These are phyloP conservation scores for Patellifolia procumbens DNA, from an alignment of 179 eudicot genomes.

Conservation along the genomic window DNA sequence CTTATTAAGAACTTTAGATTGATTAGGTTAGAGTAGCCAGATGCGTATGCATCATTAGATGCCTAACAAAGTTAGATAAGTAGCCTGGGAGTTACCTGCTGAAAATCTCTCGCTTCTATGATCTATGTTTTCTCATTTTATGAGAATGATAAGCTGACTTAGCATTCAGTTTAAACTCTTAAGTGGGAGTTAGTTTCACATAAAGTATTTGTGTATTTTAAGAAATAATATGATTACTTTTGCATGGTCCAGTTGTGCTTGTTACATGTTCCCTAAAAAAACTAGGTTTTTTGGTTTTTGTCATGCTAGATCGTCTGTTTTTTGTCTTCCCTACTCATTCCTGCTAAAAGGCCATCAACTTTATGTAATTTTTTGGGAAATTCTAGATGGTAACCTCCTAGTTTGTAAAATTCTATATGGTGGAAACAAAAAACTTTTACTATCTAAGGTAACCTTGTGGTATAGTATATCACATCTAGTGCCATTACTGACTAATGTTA, in stretches of 20 bases:
- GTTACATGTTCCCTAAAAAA: not conserved
- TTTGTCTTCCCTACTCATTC: not conserved
- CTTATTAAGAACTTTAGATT: too few relatives aligned
- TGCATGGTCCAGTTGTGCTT: not conserved
- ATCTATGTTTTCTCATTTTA: conserved; percentile 3
- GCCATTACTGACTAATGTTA: too few relatives aligned
- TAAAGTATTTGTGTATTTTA: not conserved
- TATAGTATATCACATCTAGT: too few relatives aligned
- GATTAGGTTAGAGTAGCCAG: too few relatives aligned
- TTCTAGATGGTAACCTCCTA: too few relatives aligned
- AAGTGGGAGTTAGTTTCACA: not conserved
- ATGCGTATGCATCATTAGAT: too few relatives aligned
- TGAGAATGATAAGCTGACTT: not conserved
- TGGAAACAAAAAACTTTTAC: too few relatives aligned
- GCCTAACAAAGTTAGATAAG: not conserved
- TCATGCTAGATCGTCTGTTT: not conserved
- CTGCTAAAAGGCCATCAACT: not conserved
- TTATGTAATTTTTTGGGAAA: not conserved
- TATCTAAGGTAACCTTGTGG: too few relatives aligned
- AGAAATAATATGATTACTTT: not conserved
- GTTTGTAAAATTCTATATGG: too few relatives aligned
- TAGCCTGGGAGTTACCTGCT: not conserved
- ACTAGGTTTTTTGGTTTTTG: not conserved
- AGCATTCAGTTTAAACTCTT: not conserved
- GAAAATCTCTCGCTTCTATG: not conserved